These are phyloP conservation scores for Lupinus albus DNA, from an alignment of 306 rosid genomes.

Conservation along the genomic window DNA sequence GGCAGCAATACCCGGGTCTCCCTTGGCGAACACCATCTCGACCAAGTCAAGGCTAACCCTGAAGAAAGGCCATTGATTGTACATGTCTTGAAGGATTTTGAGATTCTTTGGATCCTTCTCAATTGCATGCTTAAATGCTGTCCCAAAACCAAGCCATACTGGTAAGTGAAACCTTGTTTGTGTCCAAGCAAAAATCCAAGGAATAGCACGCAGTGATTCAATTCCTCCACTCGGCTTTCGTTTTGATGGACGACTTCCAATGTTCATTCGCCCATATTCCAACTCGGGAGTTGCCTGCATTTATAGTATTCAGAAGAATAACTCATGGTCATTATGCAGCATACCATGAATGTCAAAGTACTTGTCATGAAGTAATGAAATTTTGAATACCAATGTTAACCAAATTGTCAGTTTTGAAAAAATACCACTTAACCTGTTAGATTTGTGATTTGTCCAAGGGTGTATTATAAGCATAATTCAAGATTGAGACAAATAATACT, in stretches of 20 bases:
- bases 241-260: constrained; percentile 97
- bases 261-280: constrained; percentile 98
- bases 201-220: constrained; percentile 97
- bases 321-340: too few species aligned
- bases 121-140: constrained; percentile 75
- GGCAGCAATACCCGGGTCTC: constrained; percentile 89
- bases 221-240: constrained; percentile 99
- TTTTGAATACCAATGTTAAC: constrained; percentile 2
- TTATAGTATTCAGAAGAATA: constrained; percentile 10
- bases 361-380: constrained; percentile 16
- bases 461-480: constrained; percentile 6
- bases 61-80: constrained; percentile 96
- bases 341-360: constrained; percentile 3
- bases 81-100: constrained; percentile 82
- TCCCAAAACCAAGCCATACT: constrained; percentile 98
- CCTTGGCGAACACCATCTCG: constrained; percentile 99
- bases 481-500: constrained; percentile 41
- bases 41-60: constrained; percentile 91
- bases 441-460: background rate
- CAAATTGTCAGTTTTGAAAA: background rate
- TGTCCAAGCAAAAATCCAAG: constrained; percentile 99
- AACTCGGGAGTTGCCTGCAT: constrained; percentile 94
- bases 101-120: constrained; percentile 85
- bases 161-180: constrained; percentile 97
- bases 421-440: background rate